A percentile compares a stretch with the other conserved stretches of the same genome.
Evolutionary conservation across 345 rosid species (phyloP).

Genomic region (Aurinia saxatilis): DNA sequence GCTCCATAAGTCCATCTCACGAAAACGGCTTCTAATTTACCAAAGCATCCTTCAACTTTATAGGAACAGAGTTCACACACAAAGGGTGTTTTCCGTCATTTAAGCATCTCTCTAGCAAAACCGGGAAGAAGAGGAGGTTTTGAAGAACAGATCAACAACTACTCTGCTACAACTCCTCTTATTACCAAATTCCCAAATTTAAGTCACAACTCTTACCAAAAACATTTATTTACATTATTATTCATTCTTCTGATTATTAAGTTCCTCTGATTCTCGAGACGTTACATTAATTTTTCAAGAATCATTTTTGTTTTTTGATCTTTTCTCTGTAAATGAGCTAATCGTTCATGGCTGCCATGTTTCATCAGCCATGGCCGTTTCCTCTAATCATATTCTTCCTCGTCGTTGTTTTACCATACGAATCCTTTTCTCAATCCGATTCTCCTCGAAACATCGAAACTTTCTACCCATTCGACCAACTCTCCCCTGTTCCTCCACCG

Average conservation of each 20-base stretch:
- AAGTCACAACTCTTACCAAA: conserved; percentile 3
- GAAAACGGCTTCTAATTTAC: not conserved
- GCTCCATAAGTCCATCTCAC: conserved; percentile 19
- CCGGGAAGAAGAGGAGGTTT: not conserved
- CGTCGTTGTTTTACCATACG: conserved; percentile 19
- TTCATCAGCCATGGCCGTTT: conserved; percentile 30
- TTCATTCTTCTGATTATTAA: not conserved
- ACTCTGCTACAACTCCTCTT: conserved; percentile 12
- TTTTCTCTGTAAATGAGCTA: conserved; percentile 24
- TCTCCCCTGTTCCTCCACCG: conserved; percentile 25
- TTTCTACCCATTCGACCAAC: conserved; percentile 33
- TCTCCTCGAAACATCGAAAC: conserved; percentile 59
- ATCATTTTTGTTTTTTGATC: not conserved
- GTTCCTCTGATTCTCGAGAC: conserved; percentile 6
- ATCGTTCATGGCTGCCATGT: conserved; percentile 32
- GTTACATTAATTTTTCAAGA: not conserved
- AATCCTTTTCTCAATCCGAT: conserved; percentile 30
- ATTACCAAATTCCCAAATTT: conserved; percentile 24
- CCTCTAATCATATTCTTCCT: conserved; percentile 9
- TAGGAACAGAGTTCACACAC: not conserved
- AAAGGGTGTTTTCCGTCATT: conserved; percentile 4
- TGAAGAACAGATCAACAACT: conserved; percentile 30
- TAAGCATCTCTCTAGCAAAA: too few relatives aligned
- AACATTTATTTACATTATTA: not conserved
- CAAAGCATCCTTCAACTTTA: not conserved